Conservation (phyloP, 306 rosid genomes). For the Vigna mungo region DNA sequence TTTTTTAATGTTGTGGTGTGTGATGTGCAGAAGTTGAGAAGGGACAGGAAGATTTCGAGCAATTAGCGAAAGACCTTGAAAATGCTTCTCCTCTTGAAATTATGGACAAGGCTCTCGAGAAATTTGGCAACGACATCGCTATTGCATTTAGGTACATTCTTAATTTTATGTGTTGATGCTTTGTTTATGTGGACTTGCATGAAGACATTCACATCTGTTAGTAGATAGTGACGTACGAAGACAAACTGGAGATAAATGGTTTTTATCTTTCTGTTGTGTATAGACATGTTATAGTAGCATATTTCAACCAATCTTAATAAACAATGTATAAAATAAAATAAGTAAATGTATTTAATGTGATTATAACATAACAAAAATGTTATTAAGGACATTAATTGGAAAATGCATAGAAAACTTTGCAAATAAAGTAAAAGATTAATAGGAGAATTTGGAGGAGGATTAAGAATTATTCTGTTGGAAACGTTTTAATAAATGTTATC, state of each 20-base stretch:
- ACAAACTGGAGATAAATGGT: not conserved
- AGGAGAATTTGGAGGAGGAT: not conserved
- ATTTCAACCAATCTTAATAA: not conserved
- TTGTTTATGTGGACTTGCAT: not conserved
- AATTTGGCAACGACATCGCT: conserved; percentile 84
- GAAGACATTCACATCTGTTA: not conserved
- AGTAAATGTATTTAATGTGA: not conserved
- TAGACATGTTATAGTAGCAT: not conserved
- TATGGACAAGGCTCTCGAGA: conserved; percentile 84
- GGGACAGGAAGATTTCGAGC: conserved; percentile 63
- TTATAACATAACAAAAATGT: not conserved
- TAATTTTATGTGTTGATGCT: not conserved
- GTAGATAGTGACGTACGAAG: not conserved
- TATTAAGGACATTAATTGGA: not conserved
- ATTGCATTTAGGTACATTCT: conserved; percentile 85
- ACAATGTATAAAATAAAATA: not conserved
- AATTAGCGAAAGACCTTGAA: conserved; percentile 70
- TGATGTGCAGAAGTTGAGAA: conserved; percentile 69
- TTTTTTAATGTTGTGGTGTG: conserved; percentile 6
- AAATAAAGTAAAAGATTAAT: not conserved
- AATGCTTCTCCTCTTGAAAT: conserved; percentile 91
- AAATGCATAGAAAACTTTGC: not conserved
- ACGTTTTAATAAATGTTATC: not conserved
- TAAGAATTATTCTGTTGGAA: not conserved
- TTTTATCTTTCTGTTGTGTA: not conserved